phyloP scores from a whole-genome alignment of 2,329 filamentous ascomycete genomes.

The Claviceps maximensis region DNA sequence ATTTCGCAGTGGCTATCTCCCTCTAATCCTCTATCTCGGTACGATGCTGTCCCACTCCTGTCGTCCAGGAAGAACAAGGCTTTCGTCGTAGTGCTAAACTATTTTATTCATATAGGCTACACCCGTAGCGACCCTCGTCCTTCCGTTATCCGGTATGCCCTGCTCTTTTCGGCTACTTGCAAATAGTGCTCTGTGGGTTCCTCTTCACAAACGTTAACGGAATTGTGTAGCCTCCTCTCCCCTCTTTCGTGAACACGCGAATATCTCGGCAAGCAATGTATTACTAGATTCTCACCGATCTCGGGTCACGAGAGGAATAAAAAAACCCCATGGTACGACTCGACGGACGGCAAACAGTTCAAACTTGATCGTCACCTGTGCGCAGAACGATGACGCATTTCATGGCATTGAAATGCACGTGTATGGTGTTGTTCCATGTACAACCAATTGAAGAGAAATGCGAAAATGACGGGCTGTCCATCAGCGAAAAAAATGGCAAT shows the following conservation, averaged over 20 bases:
- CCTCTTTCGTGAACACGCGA: constrained; percentile 42
- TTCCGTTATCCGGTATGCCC: constrained; percentile 44
- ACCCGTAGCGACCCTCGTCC: constrained; percentile 88
- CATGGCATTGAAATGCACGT: background rate
- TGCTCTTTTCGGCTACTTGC: background rate
- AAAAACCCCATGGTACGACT: background rate
- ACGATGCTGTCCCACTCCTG: constrained; percentile 18
- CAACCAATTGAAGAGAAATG: background rate
- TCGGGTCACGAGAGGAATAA: background rate
- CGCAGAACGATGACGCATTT: background rate
- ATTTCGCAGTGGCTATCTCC: constrained; percentile 69
- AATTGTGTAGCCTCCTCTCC: constrained; percentile 40
- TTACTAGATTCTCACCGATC: background rate
- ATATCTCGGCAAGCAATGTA: background rate
- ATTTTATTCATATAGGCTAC: constrained; percentile 50
- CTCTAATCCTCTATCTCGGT: constrained; percentile 94
- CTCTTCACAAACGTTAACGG: constrained; percentile 10
- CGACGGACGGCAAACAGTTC: background rate
- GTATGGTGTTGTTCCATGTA: background rate
- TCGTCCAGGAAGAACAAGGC: background rate
- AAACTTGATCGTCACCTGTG: background rate
- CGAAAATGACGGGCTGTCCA: background rate
- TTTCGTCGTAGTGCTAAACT: constrained; percentile 13
- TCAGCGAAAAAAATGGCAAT: too few species aligned
- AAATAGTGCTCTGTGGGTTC: background rate